Evolutionary conservation across 2,329 filamentous ascomycete genomes (phyloP), one percentile per base, ranked within the genome.

Genomic region (Rhytidhysteron rufulum): DNA sequence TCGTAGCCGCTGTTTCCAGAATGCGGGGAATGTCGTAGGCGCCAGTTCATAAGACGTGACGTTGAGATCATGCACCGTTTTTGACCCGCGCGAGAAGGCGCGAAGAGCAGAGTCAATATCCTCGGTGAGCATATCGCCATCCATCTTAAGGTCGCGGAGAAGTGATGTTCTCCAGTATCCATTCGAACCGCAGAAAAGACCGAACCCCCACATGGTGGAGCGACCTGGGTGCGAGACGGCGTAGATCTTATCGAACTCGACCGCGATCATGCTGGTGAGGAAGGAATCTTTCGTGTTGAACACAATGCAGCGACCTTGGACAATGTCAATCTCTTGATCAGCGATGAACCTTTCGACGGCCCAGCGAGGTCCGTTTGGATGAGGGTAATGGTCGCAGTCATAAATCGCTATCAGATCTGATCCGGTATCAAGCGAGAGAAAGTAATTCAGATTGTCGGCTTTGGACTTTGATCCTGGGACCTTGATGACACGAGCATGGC

Each of bases 201-300:
- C 71, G 40, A 74, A 74, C 4, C 64, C 66, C 53, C 67, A 74
- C 61, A 74, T 67, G 4, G 65, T 60, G 8, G 69, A 65, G 8
- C 71, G 64, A 4, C 71, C 71, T 2, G 71, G 71, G 46, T 74
- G 71, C 9, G 71, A 73, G 9, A 73, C 71, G 2, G 71, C 71
- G 47, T 74, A 74, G 43, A 74, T 74, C 52, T 74, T 74, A 53
- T 74, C 71, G 41, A 74, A 74, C 45, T 74, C 71, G 24, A 74
- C 66, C 2, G 68, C 63, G 13, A 74, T 73, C 68, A 74, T 69
- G 34, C 60, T 66, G 1, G 71, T 66, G 31, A 71, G 58, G 47
- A 72, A 63, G 4, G 58, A 66, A 4, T 69, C 67, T 10, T 60
- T 57, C 4, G 71, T 62, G 50, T 74, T 74, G 57, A 73, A 72